Percentiles rank a stretch among this genome's conserved stretches.
phyloP scores from a whole-genome alignment of 371 early-diverging fungal genomes.

The Chytridiales sp. region DNA sequence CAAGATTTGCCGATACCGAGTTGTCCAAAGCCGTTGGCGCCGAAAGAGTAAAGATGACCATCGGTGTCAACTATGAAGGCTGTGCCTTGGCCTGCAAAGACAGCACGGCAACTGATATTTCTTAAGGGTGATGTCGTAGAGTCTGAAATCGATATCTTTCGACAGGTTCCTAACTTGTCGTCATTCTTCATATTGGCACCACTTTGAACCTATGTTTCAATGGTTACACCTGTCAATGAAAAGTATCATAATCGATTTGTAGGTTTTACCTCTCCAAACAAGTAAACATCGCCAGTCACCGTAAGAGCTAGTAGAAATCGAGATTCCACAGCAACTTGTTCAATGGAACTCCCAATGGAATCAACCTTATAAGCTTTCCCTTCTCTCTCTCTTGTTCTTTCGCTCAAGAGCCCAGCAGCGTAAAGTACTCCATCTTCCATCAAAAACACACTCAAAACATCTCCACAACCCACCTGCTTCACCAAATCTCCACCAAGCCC shows the following conservation, averaged over 20 bases:
- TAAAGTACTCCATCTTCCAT: background rate
- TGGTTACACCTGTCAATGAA: background rate
- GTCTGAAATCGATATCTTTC: background rate
- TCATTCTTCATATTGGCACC: background rate
- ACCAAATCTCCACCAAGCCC: background rate
- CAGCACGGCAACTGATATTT: background rate
- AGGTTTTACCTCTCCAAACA: too few relatives aligned
- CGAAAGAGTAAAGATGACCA: background rate
- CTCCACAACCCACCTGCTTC: slow-evolving; percentile 4
- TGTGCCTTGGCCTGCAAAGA: slow-evolving; percentile 1
- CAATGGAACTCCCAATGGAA: too few relatives aligned
- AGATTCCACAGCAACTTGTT: too few relatives aligned
- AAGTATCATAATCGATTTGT: background rate
- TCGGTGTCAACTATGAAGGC: slow-evolving; percentile 1
- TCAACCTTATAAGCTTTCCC: background rate
- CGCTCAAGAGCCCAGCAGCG: background rate
- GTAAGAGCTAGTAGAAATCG: too few relatives aligned
- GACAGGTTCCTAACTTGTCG: background rate
- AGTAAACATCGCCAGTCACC: too few relatives aligned
- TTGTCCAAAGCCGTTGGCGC: slow-evolving; percentile 6
- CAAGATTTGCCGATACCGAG: background rate
- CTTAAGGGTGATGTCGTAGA: background rate
- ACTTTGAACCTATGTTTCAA: background rate
- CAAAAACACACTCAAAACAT: background rate
- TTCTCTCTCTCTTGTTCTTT: slow-evolving; percentile 1